Base-by-base conservation (phyloP, 2,329 filamentous ascomycete species). In the Colletotrichum viniferum region DNA sequence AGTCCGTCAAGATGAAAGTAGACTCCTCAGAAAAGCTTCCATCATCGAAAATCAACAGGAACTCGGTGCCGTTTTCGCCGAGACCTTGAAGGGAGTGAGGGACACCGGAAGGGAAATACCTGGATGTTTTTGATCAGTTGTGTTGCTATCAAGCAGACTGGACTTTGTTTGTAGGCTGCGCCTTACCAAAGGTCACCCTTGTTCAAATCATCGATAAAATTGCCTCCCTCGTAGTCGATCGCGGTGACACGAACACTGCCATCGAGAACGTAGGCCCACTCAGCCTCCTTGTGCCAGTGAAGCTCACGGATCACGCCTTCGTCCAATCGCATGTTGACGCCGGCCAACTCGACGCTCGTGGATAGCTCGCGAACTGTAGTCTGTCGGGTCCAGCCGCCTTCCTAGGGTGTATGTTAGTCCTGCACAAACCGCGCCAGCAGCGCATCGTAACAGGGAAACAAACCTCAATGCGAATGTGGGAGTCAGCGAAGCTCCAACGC, bases 271-370 rank as follows among this genome's bases (percentile, higher is more conserved):
- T 94, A 95, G 1, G 92, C 93, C 94, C 94, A 95, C 80, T 96
- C 94, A 32, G 93, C 93, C 81, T 95, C 92, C 79, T 94, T 94
- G 86, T 96, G 94, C 94, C 94, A 96, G 81, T 96, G 94, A 7
- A 96, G 87, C 82, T 96, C 94, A 30, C 94, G 92, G 78, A 94
- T 94, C 36, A 93, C 94, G 34, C 93, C 93, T 76, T 91, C 85
- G 56, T 93, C 93, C 3, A 96, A 90, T n/a, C 94, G 90, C 94
- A 96, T 96, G 82, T 95, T 95, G 71, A 95, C 94, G 48, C 92
- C 92, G 4, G 94, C 94, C 62, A 96, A 88, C 80, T 95, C 92
- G n/a, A 91, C 88, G 77, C 92, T 93, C 5, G 89, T 89, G 60
- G 90, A 88, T 4, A 94, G 87, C 82, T 94, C 92, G 36, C 91